These are phyloP conservation scores for Cystobasidium tubakii DNA, from an alignment of 768 basidiomycete genomes.

Conservation along the genomic window DNA sequence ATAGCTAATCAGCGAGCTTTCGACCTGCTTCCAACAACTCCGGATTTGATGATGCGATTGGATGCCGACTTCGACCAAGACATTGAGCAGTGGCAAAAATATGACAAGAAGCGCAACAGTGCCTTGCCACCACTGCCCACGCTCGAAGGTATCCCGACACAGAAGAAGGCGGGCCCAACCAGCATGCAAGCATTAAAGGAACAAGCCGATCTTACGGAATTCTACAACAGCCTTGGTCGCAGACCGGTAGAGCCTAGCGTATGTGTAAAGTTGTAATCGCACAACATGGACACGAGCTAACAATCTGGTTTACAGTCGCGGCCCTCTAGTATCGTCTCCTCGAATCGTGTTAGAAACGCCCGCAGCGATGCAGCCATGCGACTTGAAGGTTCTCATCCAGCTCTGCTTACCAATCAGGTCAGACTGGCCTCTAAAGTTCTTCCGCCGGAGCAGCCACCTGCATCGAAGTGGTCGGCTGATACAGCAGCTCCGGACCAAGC, in stretches of 20 bases:
- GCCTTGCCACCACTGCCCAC: slow-evolving; percentile 6
- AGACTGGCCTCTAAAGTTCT: background rate
- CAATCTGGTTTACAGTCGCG: background rate
- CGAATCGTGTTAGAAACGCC: slow-evolving; percentile 9
- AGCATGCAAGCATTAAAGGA: background rate
- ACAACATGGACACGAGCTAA: no score
- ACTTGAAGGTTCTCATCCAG: slow-evolving; percentile 32
- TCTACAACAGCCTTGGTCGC: slow-evolving; percentile 7
- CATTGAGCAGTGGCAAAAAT: background rate
- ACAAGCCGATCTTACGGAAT: slow-evolving; percentile 7
- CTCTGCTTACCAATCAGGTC: background rate
- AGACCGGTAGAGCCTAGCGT: background rate
- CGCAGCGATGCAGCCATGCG: slow-evolving; percentile 32
- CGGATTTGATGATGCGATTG: background rate
- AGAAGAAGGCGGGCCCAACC: background rate
- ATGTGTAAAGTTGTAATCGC: background rate
- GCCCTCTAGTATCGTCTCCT: slow-evolving; percentile 9
- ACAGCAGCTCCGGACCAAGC: background rate
- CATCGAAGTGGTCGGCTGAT: slow-evolving; percentile 21
- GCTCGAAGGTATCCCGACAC: background rate
- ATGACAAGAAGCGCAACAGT: slow-evolving; percentile 4
- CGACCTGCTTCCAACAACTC: slow-evolving; percentile 7
- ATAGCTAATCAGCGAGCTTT: background rate
- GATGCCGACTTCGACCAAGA: slow-evolving; percentile 23
- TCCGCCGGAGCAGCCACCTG: background rate